Evolutionary conservation across 2,329 filamentous ascomycete species (phyloP), one percentile per base, ranked within the genome.

Genomic region (Cladophialophora bantiana): DNA sequence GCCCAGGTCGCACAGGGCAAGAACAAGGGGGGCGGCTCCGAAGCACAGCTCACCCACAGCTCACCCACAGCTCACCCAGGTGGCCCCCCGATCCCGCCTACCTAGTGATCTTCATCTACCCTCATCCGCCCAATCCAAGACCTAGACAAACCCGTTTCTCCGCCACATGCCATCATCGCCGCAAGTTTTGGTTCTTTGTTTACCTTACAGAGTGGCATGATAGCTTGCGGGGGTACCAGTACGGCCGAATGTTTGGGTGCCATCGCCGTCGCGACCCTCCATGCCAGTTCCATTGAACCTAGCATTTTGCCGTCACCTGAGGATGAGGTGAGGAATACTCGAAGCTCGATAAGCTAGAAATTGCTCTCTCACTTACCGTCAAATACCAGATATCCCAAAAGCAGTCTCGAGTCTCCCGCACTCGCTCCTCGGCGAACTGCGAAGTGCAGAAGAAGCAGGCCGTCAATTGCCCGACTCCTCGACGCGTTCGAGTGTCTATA

Each of bases 121-220:
- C 59, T 53, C 10, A 13, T 13, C 45, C 12, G 7, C 20, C 58
- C 32, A 38, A 40, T 45, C 38, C 34, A 35, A 48, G 40, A 31
- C 31, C 15, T 13, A 34, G 15, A 55, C n/a, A 50, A 45, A 38
- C 50, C 20, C 52, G 48, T 36, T 34, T 6, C 45, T 61, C 26
- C 42, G 31, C 48, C 56, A 36, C 38, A 34, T 59, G 50, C 50
- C 59, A 55, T 55, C 48, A 55, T 55, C 34, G 26, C 15, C 7
- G 52, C 42, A 13, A 32, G 32, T 45, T 42, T n/a, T 48, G 32
- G 32, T 42, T 20, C 36, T 65, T 65, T 60, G 56, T 66, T 67
- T 63, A 59, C 54, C 20, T 67, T 59, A 63, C 48, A 36, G 63
- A 60, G 65, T 67, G 65, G 65, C 65, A 63, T 67, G 65, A 67